Percentiles rank a stretch among this genome's conserved stretches.
Evolutionary conservation across 2,329 filamentous ascomycete genomes (phyloP).

Genomic region (Fusarium chlamydosporum): DNA sequence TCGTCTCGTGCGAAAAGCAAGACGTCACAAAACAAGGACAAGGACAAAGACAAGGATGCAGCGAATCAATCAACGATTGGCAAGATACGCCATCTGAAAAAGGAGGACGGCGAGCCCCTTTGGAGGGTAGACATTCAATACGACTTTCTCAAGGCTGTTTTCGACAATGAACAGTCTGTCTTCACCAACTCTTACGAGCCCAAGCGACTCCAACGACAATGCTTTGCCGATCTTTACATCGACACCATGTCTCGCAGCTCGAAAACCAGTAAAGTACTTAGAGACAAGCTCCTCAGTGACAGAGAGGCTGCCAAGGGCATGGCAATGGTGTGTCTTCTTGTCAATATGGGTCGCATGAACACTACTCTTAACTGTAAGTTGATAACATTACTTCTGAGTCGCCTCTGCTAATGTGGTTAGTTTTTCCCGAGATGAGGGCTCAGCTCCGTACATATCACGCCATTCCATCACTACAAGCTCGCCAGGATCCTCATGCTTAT

Average conservation of each 20-base stretch:
- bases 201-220: slow-evolving; percentile 71
- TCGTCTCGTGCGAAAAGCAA: slow-evolving; percentile 56
- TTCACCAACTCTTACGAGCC: slow-evolving; percentile 93
- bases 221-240: slow-evolving; percentile 96
- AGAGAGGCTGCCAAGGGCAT: slow-evolving; percentile 94
- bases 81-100: slow-evolving; percentile 88
- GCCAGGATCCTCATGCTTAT: slow-evolving; percentile 95
- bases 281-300: slow-evolving; percentile 95
- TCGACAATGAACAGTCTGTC: slow-evolving; percentile 79
- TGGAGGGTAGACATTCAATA: slow-evolving; percentile 92
- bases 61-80: slow-evolving; percentile 62
- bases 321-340: slow-evolving; percentile 98
- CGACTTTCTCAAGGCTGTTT: slow-evolving; percentile 85
- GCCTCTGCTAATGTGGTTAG: slow-evolving; percentile 62
- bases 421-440: slow-evolving; percentile 99
- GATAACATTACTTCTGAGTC: not conserved
- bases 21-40: slow-evolving; percentile 51
- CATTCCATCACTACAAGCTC: slow-evolving; percentile 94
- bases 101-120: slow-evolving; percentile 87
- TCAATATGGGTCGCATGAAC: slow-evolving; percentile 99
- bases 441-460: slow-evolving; percentile 98
- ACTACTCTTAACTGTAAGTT: slow-evolving; percentile 93
- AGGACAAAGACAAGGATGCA: slow-evolving; percentile 44
- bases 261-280: slow-evolving; percentile 98
- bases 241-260: slow-evolving; percentile 98